Base-by-base conservation (phyloP, 768 basidiomycete genomes). In the Amanita rimosa region DNA sequence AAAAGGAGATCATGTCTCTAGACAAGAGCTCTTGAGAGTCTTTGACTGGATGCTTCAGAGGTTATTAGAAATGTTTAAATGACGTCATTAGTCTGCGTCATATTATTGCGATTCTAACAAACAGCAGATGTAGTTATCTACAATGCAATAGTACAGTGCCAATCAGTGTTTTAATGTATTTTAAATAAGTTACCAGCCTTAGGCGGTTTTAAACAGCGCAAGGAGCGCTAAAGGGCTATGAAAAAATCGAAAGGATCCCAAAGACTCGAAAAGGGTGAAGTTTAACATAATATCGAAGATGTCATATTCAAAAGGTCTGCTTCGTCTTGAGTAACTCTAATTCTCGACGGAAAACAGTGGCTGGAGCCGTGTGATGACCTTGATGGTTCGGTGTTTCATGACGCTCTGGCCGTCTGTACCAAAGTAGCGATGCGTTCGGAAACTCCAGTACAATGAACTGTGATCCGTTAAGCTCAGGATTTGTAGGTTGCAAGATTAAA, bases 371-470 rank as follows among this genome's bases (percentile, higher is more conserved):
- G 8, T 13, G 14, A 79, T 62, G 34, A 84, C 68, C 49, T 70
- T 67, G 46, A 85, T 70, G 52, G 74, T 24, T 31, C 78, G 66
- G 48, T 70, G 64, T 54, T 69, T 64, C 66, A 81, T 83, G 45
- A 85, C 69, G 33, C 71, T 66, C 16, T 60, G 56, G 22, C 81
- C 81, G 8, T 76, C 56, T 34, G 65, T 63, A 14, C 81, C 85
- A 57, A 86, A 86, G 58, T 87, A 87, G 2, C 85, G 72, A 49
- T 72, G 70, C 2, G 77, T 77, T 62, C 75, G 71, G 63, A 83
- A 85, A 59, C 79, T 81, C 85, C 85, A 87, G 52, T 83, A 76
- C 34, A 85, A 62, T 33, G 76, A 74, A 3, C 74, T 76, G 50
- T 13, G 35, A 27, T 41, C 38, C 33, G 29, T 34, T n/a, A 39